Evolutionary conservation across 2,329 filamentous ascomycete species (phyloP).

Genomic region (Calonectria leucothoes): DNA sequence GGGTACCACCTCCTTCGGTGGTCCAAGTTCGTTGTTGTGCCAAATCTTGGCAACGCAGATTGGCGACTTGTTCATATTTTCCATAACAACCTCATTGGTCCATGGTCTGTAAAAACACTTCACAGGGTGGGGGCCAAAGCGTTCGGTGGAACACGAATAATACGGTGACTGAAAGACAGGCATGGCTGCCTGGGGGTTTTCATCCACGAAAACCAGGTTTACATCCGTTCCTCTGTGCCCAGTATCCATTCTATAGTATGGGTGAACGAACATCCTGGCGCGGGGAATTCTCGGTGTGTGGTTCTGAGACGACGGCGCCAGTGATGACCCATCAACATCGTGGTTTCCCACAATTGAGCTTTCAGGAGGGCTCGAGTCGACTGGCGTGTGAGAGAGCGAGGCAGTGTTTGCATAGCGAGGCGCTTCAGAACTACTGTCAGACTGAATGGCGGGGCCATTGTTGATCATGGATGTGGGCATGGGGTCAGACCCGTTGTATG

Average conservation of each 20-base stretch:
- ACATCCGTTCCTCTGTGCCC: neutral
- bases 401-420: neutral
- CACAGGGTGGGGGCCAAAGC: neutral
- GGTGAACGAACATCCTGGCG: neutral
- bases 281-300: neutral
- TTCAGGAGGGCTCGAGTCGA: neutral
- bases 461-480: neutral
- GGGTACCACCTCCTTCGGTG: neutral
- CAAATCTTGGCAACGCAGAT: neutral
- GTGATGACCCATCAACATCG: neutral
- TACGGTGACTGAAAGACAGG: neutral
- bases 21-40: neutral
- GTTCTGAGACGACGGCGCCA: neutral
- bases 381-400: neutral
- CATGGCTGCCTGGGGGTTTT: neutral
- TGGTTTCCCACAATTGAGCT: neutral
- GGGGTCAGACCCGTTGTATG: neutral
- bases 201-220: neutral
- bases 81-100: neutral
- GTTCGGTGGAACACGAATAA: neutral
- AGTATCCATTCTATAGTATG: neutral
- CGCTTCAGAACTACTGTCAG: neutral
- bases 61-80: neutral
- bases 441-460: neutral
- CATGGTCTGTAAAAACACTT: neutral